Conservation (phyloP, 1,284 basidiomycete genomes). For the Cerioporus squamosus region DNA sequence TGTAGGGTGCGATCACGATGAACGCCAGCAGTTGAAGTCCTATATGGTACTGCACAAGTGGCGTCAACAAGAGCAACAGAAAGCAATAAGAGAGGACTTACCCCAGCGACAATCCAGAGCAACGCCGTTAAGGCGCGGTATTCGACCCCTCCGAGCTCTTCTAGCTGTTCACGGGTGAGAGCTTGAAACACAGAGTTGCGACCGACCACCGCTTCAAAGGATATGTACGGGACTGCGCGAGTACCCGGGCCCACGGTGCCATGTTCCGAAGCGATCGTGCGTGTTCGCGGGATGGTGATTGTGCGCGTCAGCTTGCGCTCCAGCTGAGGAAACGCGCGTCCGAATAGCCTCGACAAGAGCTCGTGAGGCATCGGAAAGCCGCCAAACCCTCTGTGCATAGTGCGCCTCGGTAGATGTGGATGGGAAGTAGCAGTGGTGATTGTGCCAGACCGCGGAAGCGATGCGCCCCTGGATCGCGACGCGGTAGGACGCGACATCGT, state of each 20-base stretch:
- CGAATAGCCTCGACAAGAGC: conserved; percentile 40
- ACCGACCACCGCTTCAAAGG: conserved; percentile 85
- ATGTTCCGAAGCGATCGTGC: conserved; percentile 36
- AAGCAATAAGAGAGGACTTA: conserved; percentile 9
- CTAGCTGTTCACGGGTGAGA: conserved; percentile 82
- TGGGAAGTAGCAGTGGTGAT: conserved; percentile 14
- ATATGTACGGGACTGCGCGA: conserved; percentile 79
- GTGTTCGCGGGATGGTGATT: conserved; percentile 35
- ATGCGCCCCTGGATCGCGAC: conserved; percentile 3
- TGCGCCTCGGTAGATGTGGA: conserved; percentile 26
- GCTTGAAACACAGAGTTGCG: conserved; percentile 88
- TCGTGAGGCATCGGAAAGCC: conserved; percentile 90
- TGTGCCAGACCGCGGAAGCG: conserved; percentile 22
- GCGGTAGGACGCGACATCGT: conserved; percentile 13
- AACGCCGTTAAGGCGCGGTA: conserved; percentile 85
- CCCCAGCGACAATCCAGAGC: conserved; percentile 71
- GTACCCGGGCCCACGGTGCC: conserved; percentile 40
- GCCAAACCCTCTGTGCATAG: conserved; percentile 66
- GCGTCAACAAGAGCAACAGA: neutral
- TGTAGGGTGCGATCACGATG: conserved; percentile 80
- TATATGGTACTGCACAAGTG: conserved; percentile 64
- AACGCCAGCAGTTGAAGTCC: conserved; percentile 31
- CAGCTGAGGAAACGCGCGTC: conserved; percentile 32
- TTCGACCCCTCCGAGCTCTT: conserved; percentile 94
- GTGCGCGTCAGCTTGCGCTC: conserved; percentile 34